Evolutionary conservation across 768 basidiomycete species (phyloP).

Genomic region (Trametes cubensis): DNA sequence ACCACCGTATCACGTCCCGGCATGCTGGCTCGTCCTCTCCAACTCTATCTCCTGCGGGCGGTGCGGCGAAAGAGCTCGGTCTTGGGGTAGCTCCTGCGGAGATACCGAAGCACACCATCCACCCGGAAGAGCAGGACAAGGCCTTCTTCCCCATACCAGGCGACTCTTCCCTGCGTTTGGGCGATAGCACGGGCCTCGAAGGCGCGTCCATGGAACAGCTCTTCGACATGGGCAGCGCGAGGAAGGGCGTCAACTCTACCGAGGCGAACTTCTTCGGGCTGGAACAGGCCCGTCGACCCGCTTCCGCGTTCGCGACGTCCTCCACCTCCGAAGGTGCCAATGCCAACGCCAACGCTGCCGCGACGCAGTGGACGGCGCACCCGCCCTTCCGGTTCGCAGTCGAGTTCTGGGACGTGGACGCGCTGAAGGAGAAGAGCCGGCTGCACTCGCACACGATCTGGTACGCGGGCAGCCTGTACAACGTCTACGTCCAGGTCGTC

Average conservation of each 20-base stretch:
- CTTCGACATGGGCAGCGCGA: constrained; percentile 42
- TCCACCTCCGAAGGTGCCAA: not conserved
- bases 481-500: constrained; percentile 87
- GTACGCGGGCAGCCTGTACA: constrained; percentile 88
- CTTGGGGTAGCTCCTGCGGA: constrained; percentile 58
- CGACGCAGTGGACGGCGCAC: constrained; percentile 65
- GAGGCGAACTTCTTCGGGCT: constrained; percentile 71
- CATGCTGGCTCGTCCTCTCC: constrained; percentile 37
- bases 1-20: constrained; percentile 55
- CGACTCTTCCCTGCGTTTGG: constrained; percentile 75
- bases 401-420: constrained; percentile 88
- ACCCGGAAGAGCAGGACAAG: constrained; percentile 19
- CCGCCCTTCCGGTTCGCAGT: constrained; percentile 85
- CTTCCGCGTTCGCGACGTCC: constrained; percentile 26
- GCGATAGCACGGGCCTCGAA: constrained; percentile 61
- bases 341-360: constrained; percentile 43
- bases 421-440: constrained; percentile 81
- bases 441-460: constrained; percentile 85
- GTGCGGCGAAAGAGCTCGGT: constrained; percentile 65
- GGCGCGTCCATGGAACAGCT: constrained; percentile 71
- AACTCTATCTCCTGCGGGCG: constrained; percentile 37
- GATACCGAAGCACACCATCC: constrained; percentile 37
- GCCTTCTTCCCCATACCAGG: constrained; percentile 64
- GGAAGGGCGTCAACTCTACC: constrained; percentile 30
- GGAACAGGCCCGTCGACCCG: constrained; percentile 46